Conservation (phyloP, 768 basidiomycete genomes). For the Trametes cinnabarina region DNA sequence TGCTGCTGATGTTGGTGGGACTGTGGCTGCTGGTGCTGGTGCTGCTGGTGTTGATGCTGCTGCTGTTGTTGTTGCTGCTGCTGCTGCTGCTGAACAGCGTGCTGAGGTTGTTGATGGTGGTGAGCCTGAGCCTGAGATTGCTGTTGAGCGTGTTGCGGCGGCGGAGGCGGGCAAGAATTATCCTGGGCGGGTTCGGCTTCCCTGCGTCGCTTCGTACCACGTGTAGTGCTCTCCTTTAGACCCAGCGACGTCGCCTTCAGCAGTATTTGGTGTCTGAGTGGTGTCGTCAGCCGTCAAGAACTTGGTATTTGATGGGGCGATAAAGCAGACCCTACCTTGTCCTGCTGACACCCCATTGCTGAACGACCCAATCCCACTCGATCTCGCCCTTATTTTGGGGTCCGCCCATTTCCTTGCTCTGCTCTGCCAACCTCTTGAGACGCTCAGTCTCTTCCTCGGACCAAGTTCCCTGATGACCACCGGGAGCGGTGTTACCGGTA, state of each 20-base stretch:
- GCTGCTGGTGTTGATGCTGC: not conserved
- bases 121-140: conserved; percentile 29
- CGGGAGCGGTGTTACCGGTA: conserved; percentile 26
- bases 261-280: conserved; percentile 71
- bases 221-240: conserved; percentile 69
- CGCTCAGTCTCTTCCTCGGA: conserved; percentile 73
- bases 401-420: conserved; percentile 47
- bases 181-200: conserved; percentile 36
- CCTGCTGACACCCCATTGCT: conserved; percentile 70
- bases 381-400: conserved; percentile 52
- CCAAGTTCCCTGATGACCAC: conserved; percentile 70
- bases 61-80: conserved; percentile 15
- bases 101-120: not conserved
- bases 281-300: not conserved
- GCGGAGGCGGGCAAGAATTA: conserved; percentile 15
- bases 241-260: conserved; percentile 79
- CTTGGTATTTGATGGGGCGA: not conserved
- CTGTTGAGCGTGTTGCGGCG: conserved; percentile 9
- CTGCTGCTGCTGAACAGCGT: conserved; percentile 3
- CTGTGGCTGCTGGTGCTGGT: conserved; percentile 32
- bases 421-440: conserved; percentile 66
- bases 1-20: conserved; percentile 2
- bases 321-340: conserved; percentile 49
- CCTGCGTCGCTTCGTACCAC: conserved; percentile 60
- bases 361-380: conserved; percentile 78